phyloP scores from a whole-genome alignment of 1,284 basidiomycete species.

The Cronartium quercuum region DNA sequence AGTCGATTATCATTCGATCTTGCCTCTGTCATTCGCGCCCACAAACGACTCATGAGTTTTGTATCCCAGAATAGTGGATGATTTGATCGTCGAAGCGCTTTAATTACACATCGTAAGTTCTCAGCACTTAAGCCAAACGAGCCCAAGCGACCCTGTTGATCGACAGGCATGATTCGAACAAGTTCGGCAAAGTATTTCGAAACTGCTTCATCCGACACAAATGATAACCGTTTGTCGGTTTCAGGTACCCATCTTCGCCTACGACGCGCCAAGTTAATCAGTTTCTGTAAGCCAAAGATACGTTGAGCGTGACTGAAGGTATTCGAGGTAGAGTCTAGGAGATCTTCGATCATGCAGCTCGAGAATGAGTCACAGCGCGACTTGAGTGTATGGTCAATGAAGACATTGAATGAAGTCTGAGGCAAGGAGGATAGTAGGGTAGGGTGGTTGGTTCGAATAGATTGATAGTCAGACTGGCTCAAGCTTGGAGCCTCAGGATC shows the following conservation, averaged over 20 bases:
- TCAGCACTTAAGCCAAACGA: constrained; percentile 2
- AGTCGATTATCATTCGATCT: constrained; percentile 20
- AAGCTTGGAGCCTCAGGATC: background rate
- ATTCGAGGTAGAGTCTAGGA: background rate
- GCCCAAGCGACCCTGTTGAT: background rate
- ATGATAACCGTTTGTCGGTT: background rate
- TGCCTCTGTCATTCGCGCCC: constrained; percentile 18
- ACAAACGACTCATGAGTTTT: constrained; percentile 6
- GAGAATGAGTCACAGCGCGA: constrained; percentile 24
- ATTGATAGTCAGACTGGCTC: constrained; percentile 1
- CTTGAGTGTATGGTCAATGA: constrained; percentile 19
- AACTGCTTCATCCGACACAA: constrained; percentile 18
- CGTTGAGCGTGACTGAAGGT: constrained; percentile 13
- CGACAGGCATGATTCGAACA: background rate
- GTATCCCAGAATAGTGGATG: constrained; percentile 13
- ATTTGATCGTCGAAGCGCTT: constrained; percentile 1
- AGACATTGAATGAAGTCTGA: background rate
- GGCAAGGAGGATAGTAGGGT: background rate
- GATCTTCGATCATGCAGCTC: constrained; percentile 1
- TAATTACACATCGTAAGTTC: constrained; percentile 24
- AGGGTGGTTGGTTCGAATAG: background rate
- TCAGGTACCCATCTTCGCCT: constrained; percentile 16
- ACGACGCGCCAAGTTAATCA: constrained; percentile 17
- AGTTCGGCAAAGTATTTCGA: constrained; percentile 14
- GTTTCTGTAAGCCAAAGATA: background rate